phyloP scores from a whole-genome alignment of 371 early-diverging fungal genomes.

The Mucor sp. region DNA sequence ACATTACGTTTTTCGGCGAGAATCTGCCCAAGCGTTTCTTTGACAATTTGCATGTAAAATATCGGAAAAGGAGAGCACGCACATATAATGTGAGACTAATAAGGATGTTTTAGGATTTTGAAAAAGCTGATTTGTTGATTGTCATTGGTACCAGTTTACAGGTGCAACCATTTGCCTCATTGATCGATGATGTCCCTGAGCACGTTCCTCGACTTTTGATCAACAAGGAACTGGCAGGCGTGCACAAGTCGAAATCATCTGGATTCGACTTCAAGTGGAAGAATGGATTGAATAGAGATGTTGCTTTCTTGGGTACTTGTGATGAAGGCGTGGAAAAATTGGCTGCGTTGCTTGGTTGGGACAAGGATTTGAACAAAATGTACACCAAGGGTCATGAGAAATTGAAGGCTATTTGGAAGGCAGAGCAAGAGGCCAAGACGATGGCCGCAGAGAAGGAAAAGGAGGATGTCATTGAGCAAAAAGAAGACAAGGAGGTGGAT shows the following conservation, averaged over 20 bases:
- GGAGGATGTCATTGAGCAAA: constrained; percentile 25
- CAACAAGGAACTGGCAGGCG: constrained; percentile 83
- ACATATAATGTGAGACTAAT: background rate
- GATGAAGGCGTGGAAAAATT: constrained; percentile 75
- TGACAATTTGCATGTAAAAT: constrained; percentile 45
- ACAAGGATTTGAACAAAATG: constrained; percentile 41
- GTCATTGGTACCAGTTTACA: constrained; percentile 90
- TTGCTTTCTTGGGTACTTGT: constrained; percentile 73
- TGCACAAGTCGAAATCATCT: constrained; percentile 27
- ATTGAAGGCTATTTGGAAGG: constrained; percentile 50
- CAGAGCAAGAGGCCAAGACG: constrained; percentile 29
- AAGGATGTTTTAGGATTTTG: constrained; percentile 57
- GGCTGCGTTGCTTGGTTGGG: constrained; percentile 51
- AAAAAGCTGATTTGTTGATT: constrained; percentile 80
- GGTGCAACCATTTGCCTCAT: constrained; percentile 88
- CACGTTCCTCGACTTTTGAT: constrained; percentile 85
- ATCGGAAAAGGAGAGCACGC: too few species aligned
- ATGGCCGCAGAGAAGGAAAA: constrained; percentile 35
- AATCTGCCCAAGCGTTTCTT: constrained; percentile 80
- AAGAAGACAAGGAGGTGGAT: constrained; percentile 36
- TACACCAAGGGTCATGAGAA: constrained; percentile 40
- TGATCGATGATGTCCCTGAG: constrained; percentile 66
- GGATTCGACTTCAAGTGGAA: constrained; percentile 90
- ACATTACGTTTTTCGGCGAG: constrained; percentile 96
- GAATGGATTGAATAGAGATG: constrained; percentile 70